A percentile compares a stretch with the other conserved stretches of the same genome.
Conservation (phyloP, 495 filamentous ascomycete genomes). For the Neurospora sp. region DNA sequence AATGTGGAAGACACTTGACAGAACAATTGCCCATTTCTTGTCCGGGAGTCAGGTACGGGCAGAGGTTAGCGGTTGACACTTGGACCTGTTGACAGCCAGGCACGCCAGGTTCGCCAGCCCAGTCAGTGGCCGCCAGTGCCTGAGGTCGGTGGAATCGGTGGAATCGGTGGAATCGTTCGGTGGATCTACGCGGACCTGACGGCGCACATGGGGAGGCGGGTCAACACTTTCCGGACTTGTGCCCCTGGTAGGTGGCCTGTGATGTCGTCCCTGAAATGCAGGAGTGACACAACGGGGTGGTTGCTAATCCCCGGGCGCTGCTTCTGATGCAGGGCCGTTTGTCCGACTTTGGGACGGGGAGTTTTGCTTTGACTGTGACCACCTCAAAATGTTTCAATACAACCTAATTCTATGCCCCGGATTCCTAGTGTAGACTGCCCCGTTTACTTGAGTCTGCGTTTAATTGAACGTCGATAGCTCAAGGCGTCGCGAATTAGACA, state of each 20-base stretch:
- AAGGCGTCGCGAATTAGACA: not conserved
- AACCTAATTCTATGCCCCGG: not conserved
- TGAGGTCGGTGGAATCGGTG: not conserved
- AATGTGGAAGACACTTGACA: constrained; percentile 23
- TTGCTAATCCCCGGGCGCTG: not conserved
- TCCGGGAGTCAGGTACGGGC: not conserved
- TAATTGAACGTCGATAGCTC: not conserved
- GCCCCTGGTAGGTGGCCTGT: not conserved
- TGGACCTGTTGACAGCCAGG: not conserved
- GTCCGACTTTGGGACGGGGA: not conserved
- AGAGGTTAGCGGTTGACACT: not conserved
- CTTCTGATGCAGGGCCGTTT: not conserved
- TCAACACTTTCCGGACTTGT: not conserved
- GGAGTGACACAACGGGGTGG: not conserved
- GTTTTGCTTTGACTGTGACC: not conserved
- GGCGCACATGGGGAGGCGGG: not conserved
- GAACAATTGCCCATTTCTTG: constrained; percentile 33
- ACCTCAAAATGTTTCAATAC: not conserved
- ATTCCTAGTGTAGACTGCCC: not conserved
- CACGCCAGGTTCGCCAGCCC: not conserved
- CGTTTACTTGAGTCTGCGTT: not conserved
- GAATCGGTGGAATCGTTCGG: not conserved
- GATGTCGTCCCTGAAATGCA: not conserved
- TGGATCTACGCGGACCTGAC: not conserved
- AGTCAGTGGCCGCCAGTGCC: not conserved